Evolutionary conservation across 78 protist genomes (phyloP).

Genomic region (Mastigamoeba balamuthi): DNA sequence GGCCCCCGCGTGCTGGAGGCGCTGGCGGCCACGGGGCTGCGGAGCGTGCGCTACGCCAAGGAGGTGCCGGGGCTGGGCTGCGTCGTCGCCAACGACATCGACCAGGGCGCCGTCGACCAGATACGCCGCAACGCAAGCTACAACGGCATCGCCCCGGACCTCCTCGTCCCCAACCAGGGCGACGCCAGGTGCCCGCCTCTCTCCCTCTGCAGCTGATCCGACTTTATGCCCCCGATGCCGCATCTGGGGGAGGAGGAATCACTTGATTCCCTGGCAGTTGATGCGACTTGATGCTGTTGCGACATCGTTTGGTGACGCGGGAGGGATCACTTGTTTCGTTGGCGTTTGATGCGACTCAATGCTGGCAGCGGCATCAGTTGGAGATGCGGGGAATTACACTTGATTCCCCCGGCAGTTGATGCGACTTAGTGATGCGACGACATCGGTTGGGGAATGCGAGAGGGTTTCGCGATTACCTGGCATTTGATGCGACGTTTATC

Average conservation of each 20-base stretch:
- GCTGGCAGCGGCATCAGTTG: too few species aligned
- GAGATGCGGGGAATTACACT: too few species aligned
- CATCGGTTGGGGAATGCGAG: too few species aligned
- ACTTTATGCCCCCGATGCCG: neutral
- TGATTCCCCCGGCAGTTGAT: too few species aligned
- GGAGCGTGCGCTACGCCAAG: slow-evolving; percentile 78
- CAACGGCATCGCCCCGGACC: slow-evolving; percentile 42
- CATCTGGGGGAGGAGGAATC: neutral
- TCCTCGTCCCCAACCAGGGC: slow-evolving; percentile 38
- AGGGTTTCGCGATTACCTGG: too few species aligned
- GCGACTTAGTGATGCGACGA: too few species aligned
- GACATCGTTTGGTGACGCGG: neutral
- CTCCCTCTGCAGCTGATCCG: neutral
- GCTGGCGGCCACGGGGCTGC: slow-evolving; percentile 87
- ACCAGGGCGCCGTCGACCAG: slow-evolving; percentile 66
- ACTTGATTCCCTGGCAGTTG: neutral
- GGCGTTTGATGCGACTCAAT: neutral
- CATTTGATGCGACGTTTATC: neutral
- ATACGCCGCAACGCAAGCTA: slow-evolving; percentile 56
- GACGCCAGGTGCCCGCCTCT: slow-evolving; percentile 16
- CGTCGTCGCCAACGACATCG: slow-evolving; percentile 87
- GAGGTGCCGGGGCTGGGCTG: slow-evolving; percentile 47
- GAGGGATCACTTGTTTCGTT: neutral
- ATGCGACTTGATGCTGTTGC: neutral
- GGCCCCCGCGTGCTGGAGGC: slow-evolving; percentile 79